phyloP scores from a whole-genome alignment of 2,329 filamentous ascomycete species.

The Aspergillus transmontanensis region DNA sequence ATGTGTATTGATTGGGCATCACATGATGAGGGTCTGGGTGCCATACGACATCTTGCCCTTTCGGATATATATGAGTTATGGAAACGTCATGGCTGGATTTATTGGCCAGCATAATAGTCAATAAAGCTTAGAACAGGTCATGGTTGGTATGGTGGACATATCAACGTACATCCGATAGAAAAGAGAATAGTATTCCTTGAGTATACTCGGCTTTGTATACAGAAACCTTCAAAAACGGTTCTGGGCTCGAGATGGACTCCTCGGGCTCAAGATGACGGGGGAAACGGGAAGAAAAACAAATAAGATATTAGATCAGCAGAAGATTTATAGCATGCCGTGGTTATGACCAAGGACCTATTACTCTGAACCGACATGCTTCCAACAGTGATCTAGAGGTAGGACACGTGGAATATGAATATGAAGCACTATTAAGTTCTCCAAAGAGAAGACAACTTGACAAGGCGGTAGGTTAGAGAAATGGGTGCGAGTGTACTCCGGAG shows the following conservation, averaged over 20 bases:
- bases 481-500: not conserved
- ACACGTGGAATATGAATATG: not conserved
- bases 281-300: no score
- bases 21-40: not conserved
- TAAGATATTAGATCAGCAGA: no score
- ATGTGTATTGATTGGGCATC: not conserved
- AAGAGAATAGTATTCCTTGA: not conserved
- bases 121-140: no score
- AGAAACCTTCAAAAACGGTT: not conserved
- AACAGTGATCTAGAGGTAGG: not conserved
- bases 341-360: conserved; percentile 43
- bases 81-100: not conserved
- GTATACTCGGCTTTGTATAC: not conserved
- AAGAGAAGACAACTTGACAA: not conserved
- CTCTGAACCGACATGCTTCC: conserved; percentile 46
- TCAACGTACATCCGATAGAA: not conserved
- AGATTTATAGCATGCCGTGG: conserved; percentile 21
- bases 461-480: not conserved
- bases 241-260: not conserved
- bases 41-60: not conserved
- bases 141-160: not conserved
- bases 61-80: not conserved
- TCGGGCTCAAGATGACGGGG: not conserved
- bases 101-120: no score
- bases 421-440: not conserved